phyloP scores from a whole-genome alignment of 1,284 basidiomycete genomes.

The Puccinia polysora region DNA sequence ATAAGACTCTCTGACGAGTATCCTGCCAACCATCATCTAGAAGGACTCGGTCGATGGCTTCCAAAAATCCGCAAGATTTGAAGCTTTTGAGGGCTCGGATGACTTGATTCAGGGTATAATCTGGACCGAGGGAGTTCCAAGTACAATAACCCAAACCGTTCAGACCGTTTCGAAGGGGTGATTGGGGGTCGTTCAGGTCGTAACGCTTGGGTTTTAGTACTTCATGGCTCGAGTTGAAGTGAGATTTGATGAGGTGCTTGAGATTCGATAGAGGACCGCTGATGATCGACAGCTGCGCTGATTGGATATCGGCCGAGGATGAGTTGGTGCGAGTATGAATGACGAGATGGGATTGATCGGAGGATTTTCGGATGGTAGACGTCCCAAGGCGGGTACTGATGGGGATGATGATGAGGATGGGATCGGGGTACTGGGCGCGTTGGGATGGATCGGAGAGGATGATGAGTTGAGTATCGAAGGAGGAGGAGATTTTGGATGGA shows the following conservation, averaged over 20 bases:
- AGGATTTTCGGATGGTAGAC: constrained; percentile 14
- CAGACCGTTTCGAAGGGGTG: background rate
- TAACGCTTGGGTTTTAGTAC: background rate
- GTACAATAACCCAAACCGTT: constrained; percentile 17
- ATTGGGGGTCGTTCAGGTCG: background rate
- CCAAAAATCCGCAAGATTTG: background rate
- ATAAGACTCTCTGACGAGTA: background rate
- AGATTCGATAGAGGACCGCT: background rate
- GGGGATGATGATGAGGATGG: constrained; percentile 4
- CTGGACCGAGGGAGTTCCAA: constrained; percentile 12
- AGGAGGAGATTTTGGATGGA: background rate
- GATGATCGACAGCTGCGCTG: background rate
- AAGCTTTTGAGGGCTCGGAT: constrained; percentile 10
- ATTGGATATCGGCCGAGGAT: background rate
- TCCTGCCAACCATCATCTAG: constrained; percentile 33
- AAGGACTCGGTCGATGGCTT: constrained; percentile 3
- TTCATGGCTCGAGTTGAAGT: background rate
- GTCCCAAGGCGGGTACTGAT: background rate
- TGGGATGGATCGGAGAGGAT: background rate
- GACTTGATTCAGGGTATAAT: constrained; percentile 9
- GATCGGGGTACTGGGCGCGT: too few species aligned
- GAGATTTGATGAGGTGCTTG: background rate
- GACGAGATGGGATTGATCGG: background rate
- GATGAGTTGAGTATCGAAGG: background rate
- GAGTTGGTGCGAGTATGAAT: background rate